phyloP scores from a whole-genome alignment of 306 rosid genomes.

The Vigna nakashimae region DNA sequence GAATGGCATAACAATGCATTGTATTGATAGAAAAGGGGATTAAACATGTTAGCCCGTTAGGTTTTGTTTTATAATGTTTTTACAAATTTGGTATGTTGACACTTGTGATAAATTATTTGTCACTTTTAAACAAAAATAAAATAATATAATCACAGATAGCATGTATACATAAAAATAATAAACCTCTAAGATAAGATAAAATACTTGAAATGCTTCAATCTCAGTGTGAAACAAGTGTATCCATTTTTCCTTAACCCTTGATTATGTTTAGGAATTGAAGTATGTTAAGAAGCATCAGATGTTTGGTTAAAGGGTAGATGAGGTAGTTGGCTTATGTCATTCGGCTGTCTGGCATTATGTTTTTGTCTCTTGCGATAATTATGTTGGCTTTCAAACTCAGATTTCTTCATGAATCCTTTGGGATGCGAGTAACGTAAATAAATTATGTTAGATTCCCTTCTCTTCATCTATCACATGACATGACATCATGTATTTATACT shows the following conservation, averaged over 20 bases:
- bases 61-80: too few species aligned
- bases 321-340: slow-evolving; percentile 14
- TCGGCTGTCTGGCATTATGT: slow-evolving; percentile 33
- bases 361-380: slow-evolving; percentile 39
- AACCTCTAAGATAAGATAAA: too few species aligned
- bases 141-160: too few species aligned
- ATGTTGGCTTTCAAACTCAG: neutral
- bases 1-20: too few species aligned
- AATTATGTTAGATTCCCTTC: neutral
- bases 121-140: too few species aligned
- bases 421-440: slow-evolving; percentile 34
- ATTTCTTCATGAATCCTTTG: slow-evolving; percentile 25
- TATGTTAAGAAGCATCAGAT: neutral
- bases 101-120: too few species aligned
- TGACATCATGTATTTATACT: neutral
- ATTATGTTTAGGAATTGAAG: neutral
- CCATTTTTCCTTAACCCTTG: too few species aligned
- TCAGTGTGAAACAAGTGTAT: neutral
- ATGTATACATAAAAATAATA: too few species aligned
- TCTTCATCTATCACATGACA: slow-evolving; percentile 9
- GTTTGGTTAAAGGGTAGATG: slow-evolving; percentile 3
- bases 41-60: too few species aligned
- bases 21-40: too few species aligned
- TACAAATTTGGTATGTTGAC: too few species aligned
- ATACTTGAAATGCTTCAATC: too few species aligned